These are phyloP conservation scores for Rosa lucieae DNA, from an alignment of 306 rosid genomes.

Conservation along the genomic window DNA sequence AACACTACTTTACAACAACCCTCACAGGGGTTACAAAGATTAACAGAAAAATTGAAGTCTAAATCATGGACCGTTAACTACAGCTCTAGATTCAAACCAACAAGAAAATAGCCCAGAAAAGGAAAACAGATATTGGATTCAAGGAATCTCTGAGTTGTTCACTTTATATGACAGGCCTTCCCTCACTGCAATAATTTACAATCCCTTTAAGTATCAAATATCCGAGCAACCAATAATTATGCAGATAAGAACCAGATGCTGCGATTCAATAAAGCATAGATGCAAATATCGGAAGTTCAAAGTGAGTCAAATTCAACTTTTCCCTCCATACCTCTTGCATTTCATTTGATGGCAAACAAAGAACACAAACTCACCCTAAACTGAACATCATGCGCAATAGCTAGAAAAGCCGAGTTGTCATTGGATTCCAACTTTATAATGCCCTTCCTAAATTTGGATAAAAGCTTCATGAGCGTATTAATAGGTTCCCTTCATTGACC, in stretches of 20 bases:
- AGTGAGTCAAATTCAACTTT: slow-evolving; percentile 35
- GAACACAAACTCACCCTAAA: not conserved
- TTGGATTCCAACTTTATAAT: not conserved
- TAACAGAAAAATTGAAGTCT: slow-evolving; percentile 26
- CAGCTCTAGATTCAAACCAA: slow-evolving; percentile 31
- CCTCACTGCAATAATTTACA: slow-evolving; percentile 31
- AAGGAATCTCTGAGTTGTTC: slow-evolving; percentile 36
- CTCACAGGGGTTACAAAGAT: slow-evolving; percentile 23
- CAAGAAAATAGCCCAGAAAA: slow-evolving; percentile 10
- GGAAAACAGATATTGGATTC: slow-evolving; percentile 28
- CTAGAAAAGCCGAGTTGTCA: slow-evolving; percentile 12
- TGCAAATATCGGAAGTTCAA: slow-evolving; percentile 27
- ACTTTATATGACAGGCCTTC: slow-evolving; percentile 30
- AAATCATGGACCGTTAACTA: slow-evolving; percentile 29
- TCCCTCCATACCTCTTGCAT: slow-evolving; percentile 16
- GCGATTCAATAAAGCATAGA: slow-evolving; percentile 35
- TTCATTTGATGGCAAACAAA: slow-evolving; percentile 20
- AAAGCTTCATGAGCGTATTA: not conserved
- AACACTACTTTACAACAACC: slow-evolving; percentile 27
- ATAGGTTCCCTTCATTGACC: slow-evolving; percentile 27
- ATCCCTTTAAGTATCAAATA: slow-evolving; percentile 46
- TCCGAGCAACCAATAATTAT: slow-evolving; percentile 37
- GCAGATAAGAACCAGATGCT: slow-evolving; percentile 51
- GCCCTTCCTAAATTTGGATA: not conserved
- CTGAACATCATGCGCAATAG: slow-evolving; percentile 13